Conservation (phyloP, 352 stramenopile species). For the Pythium aphanidermatum region DNA sequence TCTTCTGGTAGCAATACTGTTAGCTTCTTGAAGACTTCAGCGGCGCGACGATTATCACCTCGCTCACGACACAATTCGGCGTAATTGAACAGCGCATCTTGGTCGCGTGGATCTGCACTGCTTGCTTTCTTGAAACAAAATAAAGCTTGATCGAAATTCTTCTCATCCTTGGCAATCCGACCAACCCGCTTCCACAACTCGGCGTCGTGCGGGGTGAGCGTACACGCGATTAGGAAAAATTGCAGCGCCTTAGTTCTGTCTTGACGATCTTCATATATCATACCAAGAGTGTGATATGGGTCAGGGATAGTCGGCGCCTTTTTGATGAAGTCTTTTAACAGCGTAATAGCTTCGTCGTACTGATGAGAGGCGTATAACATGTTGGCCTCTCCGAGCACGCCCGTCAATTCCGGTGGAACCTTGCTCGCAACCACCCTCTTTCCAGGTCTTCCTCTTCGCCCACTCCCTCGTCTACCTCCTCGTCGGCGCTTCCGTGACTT, state of each 20-base stretch:
- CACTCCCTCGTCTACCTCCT: conserved; percentile 20
- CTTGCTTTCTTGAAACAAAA: conserved; percentile 86
- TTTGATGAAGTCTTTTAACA: conserved; percentile 88
- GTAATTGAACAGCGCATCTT: conserved; percentile 78
- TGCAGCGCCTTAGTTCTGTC: conserved; percentile 77
- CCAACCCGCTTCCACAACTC: conserved; percentile 84
- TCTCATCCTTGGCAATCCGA: conserved; percentile 80
- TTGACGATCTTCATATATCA: conserved; percentile 85
- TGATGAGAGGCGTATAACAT: conserved; percentile 85
- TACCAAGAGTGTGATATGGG: conserved; percentile 80
- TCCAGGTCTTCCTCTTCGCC: conserved; percentile 26
- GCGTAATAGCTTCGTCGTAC: conserved; percentile 70
- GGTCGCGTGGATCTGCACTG: conserved; percentile 72
- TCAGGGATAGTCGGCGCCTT: conserved; percentile 83
- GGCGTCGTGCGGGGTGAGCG: conserved; percentile 69
- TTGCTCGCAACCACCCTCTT: conserved; percentile 68
- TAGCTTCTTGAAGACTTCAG: conserved; percentile 79
- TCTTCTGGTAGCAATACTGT: conserved; percentile 63
- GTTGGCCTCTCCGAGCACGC: conserved; percentile 77
- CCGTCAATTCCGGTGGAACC: conserved; percentile 70
- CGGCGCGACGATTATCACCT: conserved; percentile 70
- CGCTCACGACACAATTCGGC: conserved; percentile 72
- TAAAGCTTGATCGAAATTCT: conserved; percentile 78
- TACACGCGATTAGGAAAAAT: conserved; percentile 84
- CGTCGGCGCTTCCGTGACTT: conserved; percentile 57